A percentile compares a stretch with the other conserved stretches of the same genome.
phyloP scores from a whole-genome alignment of 2,329 filamentous ascomycete species.

The Nemania sp. region DNA sequence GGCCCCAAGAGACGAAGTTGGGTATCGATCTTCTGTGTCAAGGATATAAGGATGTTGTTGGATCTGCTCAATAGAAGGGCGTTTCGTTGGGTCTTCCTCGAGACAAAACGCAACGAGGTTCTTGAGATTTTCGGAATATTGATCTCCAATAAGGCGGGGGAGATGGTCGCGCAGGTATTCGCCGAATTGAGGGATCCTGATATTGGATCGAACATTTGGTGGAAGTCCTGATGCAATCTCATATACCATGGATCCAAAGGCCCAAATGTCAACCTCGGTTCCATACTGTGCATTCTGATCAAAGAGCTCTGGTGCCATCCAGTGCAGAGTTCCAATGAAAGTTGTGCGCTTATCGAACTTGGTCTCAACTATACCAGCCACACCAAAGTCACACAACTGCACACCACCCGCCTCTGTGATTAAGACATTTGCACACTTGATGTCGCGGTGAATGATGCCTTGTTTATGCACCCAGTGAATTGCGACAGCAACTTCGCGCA shows the following conservation, averaged over 20 bases:
- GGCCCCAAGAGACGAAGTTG: slow-evolving; percentile 64
- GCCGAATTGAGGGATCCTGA: slow-evolving; percentile 57
- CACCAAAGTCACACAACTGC: slow-evolving; percentile 84
- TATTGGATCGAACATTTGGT: slow-evolving; percentile 66
- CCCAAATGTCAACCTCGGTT: slow-evolving; percentile 81
- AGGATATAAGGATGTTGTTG: slow-evolving; percentile 71
- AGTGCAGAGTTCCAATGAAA: slow-evolving; percentile 81
- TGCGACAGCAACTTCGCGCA: slow-evolving; percentile 68
- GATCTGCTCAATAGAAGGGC: slow-evolving; percentile 71
- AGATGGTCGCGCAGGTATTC: slow-evolving; percentile 63
- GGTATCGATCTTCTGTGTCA: slow-evolving; percentile 65
- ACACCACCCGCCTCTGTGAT: slow-evolving; percentile 77
- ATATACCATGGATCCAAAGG: slow-evolving; percentile 78
- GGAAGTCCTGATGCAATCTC: slow-evolving; percentile 81
- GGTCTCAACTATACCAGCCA: slow-evolving; percentile 76
- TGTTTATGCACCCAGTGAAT: slow-evolving; percentile 70
- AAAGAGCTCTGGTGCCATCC: slow-evolving; percentile 84
- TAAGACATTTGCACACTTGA: slow-evolving; percentile 79
- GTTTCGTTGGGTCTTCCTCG: slow-evolving; percentile 67
- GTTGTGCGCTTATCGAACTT: slow-evolving; percentile 78
- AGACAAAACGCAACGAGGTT: slow-evolving; percentile 75
- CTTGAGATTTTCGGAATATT: slow-evolving; percentile 71
- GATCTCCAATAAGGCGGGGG: slow-evolving; percentile 71
- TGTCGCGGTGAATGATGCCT: slow-evolving; percentile 72
- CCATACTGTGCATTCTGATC: slow-evolving; percentile 68